Evolutionary conservation across 805 yeast genomes (phyloP), one percentile per base, ranked within the genome.

Genomic region (Metschnikowia vanudenii): DNA sequence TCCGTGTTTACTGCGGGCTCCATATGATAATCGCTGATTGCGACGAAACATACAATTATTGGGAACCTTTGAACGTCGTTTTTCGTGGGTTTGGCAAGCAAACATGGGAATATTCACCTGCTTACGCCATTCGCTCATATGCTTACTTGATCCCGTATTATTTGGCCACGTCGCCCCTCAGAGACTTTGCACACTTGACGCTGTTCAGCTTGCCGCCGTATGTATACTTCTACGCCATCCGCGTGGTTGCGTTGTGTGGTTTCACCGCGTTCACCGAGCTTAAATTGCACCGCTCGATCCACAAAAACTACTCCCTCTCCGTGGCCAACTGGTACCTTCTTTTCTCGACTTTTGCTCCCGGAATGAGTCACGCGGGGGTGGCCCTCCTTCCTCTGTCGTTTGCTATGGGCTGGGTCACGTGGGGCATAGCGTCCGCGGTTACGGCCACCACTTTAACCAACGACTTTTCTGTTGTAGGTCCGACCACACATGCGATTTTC

Each of bases 101-200:
- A 64, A 91, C 97, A 0, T 91, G 97, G 97, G 97, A 91, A 61
- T 92, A 91, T 63, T 88, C 96, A 0, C 97, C 97, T 0, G 85
- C 77, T 44, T 88, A 79, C 58, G 88, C 96, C 14, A 88, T 91
- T 45, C 69, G 98, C 53, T 88, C 96, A 2, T 92, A 94, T 82
- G 76, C 86, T 2, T 90, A 85, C 56, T 67, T 91, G 22, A 50
- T 81, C 6, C 87, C 80, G 1, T 76, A 74, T 54, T 68, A 63
- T 46, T 1, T 66, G 7, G 38, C 64, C 10, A 61, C 63, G 1
- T 56, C 41, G 39, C 68, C 71, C 3, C 39, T 53, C 24, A 37
- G 53, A 32, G 58, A 51, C 51, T 45, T 40, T 13, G 45, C 14
- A 17, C 55, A 34, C 24, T 43, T 55, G 46, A 52, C 49, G 2